phyloP scores from a whole-genome alignment of 1,139 yeast genomes.

The Arxiozyma telluris region DNA sequence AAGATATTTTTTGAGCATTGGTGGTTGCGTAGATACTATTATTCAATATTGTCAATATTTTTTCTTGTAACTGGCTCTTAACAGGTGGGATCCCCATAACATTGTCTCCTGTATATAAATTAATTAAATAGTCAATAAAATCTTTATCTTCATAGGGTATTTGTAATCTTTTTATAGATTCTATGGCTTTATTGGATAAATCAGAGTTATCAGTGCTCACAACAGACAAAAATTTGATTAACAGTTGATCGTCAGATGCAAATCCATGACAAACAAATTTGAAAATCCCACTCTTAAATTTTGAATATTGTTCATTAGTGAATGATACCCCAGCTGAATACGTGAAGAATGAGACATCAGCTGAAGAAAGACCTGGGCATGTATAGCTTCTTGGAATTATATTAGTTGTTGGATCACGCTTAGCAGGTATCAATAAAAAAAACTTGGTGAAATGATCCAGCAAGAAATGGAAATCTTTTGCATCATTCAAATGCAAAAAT shows the following conservation, averaged over 20 bases:
- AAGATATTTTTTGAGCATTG: slow-evolving; percentile 31
- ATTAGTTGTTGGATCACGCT: slow-evolving; percentile 27
- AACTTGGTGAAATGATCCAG: slow-evolving; percentile 44
- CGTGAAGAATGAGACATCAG: slow-evolving; percentile 53
- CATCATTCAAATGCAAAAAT: slow-evolving; percentile 29
- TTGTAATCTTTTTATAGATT: slow-evolving; percentile 42
- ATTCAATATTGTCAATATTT: slow-evolving; percentile 43
- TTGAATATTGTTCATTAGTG: slow-evolving; percentile 41
- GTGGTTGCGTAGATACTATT: slow-evolving; percentile 46
- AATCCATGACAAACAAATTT: slow-evolving; percentile 30
- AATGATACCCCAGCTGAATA: slow-evolving; percentile 57
- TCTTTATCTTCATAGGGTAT: slow-evolving; percentile 44
- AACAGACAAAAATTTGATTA: slow-evolving; percentile 43
- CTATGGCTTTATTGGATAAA: slow-evolving; percentile 29
- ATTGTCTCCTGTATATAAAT: slow-evolving; percentile 42
- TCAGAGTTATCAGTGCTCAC: slow-evolving; percentile 58
- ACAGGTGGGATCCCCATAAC: slow-evolving; percentile 42
- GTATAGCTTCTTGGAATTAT: slow-evolving; percentile 35
- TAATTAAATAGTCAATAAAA: slow-evolving; percentile 39
- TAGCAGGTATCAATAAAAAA: slow-evolving; percentile 46
- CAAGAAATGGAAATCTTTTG: slow-evolving; percentile 35
- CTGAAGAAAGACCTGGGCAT: slow-evolving; percentile 54
- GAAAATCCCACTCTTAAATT: slow-evolving; percentile 44
- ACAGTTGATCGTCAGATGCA: slow-evolving; percentile 24
- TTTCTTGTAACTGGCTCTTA: slow-evolving; percentile 46